A percentile compares a stretch with the other conserved stretches of the same genome.
phyloP scores from a whole-genome alignment of 2,329 filamentous ascomycete species.

The Clonostachys rhizophaga region DNA sequence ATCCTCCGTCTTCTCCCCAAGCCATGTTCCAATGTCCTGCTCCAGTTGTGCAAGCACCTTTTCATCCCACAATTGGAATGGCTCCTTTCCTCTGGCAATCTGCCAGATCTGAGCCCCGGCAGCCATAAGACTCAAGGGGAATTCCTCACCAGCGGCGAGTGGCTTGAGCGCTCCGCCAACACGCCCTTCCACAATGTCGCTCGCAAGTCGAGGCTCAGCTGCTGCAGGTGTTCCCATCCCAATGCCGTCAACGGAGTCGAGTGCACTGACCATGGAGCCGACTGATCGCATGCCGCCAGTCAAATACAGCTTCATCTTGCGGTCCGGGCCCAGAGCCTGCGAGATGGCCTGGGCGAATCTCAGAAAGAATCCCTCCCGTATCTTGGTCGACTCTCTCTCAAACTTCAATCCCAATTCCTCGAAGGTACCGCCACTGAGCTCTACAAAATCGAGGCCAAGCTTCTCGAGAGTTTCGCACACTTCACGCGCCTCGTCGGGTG shows the following conservation, averaged over 20 bases:
- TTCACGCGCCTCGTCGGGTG: slow-evolving; percentile 42
- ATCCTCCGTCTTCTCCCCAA: slow-evolving; percentile 12
- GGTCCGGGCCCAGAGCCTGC: slow-evolving; percentile 27
- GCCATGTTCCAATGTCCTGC: slow-evolving; percentile 13
- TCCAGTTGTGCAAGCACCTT: slow-evolving; percentile 10
- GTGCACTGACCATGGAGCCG: slow-evolving; percentile 51
- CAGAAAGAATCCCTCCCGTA: slow-evolving; percentile 55
- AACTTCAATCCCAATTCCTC: slow-evolving; percentile 46
- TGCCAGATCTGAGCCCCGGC: slow-evolving; percentile 10
- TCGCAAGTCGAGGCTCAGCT: slow-evolving; percentile 22
- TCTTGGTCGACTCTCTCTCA: slow-evolving; percentile 47
- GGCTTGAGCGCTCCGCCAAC: slow-evolving; percentile 6
- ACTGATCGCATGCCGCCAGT: slow-evolving; percentile 54
- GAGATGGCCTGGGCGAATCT: slow-evolving; percentile 53
- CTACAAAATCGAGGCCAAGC: slow-evolving; percentile 50
- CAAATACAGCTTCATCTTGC: slow-evolving; percentile 51
- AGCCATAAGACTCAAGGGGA: not conserved
- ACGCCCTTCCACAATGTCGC: slow-evolving; percentile 15
- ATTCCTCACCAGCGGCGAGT: not conserved
- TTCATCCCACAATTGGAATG: slow-evolving; percentile 14
- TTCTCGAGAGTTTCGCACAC: slow-evolving; percentile 40
- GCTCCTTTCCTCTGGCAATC: slow-evolving; percentile 12
- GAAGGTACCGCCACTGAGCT: slow-evolving; percentile 57
- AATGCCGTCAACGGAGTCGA: slow-evolving; percentile 53
- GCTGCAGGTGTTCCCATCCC: slow-evolving; percentile 40